phyloP scores from a whole-genome alignment of 2,329 filamentous ascomycete species.

The Microcyclospora tardicrescens region DNA sequence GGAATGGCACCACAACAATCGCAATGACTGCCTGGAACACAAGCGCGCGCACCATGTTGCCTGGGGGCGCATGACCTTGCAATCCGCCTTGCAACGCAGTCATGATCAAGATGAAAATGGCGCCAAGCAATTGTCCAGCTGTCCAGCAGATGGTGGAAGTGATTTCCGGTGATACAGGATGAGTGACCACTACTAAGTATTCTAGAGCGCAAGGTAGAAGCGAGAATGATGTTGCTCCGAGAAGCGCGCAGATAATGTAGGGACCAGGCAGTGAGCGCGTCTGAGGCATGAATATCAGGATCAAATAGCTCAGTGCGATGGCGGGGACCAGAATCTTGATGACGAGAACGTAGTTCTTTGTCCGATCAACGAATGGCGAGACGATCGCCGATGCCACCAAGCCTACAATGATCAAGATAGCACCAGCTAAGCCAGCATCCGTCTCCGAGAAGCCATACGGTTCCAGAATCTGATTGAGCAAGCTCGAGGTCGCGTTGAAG shows the following conservation, averaged over 20 bases:
- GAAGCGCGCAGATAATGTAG: constrained; percentile 59
- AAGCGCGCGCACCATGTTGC: constrained; percentile 61
- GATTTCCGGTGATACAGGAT: constrained; percentile 76
- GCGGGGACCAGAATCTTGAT: constrained; percentile 66
- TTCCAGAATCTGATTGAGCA: constrained; percentile 78
- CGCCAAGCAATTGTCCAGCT: constrained; percentile 74
- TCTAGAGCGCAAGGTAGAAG: constrained; percentile 78
- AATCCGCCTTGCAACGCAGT: constrained; percentile 51
- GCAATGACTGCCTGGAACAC: constrained; percentile 68
- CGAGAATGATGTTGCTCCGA: constrained; percentile 69
- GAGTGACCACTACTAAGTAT: constrained; percentile 73
- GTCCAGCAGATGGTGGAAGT: constrained; percentile 75
- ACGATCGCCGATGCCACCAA: constrained; percentile 63
- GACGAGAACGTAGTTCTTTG: constrained; percentile 61
- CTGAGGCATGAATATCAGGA: constrained; percentile 66
- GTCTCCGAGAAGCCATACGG: constrained; percentile 77
- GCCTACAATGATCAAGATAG: constrained; percentile 77
- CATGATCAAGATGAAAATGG: constrained; percentile 70
- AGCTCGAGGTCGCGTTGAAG: constrained; percentile 82
- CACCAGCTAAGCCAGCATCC: constrained; percentile 80
- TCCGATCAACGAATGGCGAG: constrained; percentile 73
- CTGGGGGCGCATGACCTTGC: constrained; percentile 17
- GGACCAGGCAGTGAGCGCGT: constrained; percentile 51
- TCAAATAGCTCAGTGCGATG: constrained; percentile 54
- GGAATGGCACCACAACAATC: constrained; percentile 45